Conservation (phyloP, 306 rosid species). For the Pachyrhizus erosus region DNA sequence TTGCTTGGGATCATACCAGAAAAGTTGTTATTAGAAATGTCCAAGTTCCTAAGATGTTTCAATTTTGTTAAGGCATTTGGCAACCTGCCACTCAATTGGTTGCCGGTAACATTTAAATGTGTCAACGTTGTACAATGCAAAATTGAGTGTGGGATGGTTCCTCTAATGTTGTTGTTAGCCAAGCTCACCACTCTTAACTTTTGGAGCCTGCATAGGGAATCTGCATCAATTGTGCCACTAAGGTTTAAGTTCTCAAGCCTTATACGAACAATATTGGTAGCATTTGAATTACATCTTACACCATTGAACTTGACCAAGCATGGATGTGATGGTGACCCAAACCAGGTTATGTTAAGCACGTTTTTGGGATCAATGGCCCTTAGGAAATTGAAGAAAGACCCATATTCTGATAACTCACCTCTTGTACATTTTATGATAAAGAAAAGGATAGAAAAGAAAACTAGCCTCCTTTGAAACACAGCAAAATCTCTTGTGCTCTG, state of each 20-base stretch:
- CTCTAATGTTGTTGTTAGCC: slow-evolving; percentile 50
- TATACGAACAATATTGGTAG: slow-evolving; percentile 37
- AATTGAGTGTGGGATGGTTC: slow-evolving; percentile 49
- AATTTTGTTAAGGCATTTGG: slow-evolving; percentile 58
- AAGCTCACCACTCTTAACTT: slow-evolving; percentile 47
- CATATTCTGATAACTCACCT: slow-evolving; percentile 49
- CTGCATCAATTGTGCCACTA: slow-evolving; percentile 44
- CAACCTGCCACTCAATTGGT: slow-evolving; percentile 63
- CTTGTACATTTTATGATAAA: slow-evolving; percentile 10
- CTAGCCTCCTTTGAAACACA: slow-evolving; percentile 27
- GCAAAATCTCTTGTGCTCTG: slow-evolving; percentile 14
- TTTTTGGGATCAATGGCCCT: slow-evolving; percentile 47
- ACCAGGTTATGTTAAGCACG: slow-evolving; percentile 43
- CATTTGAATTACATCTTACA: slow-evolving; percentile 45
- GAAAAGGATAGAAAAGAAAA: slow-evolving; percentile 26
- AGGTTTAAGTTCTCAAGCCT: slow-evolving; percentile 49
- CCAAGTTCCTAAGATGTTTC: slow-evolving; percentile 56
- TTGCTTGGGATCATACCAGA: slow-evolving; percentile 34
- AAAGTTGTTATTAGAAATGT: slow-evolving; percentile 63
- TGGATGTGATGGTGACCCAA: slow-evolving; percentile 35
- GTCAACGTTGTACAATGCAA: slow-evolving; percentile 57
- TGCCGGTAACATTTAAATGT: slow-evolving; percentile 59
- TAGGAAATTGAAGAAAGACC: slow-evolving; percentile 46
- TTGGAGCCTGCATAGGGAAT: slow-evolving; percentile 46
- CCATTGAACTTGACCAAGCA: slow-evolving; percentile 47